These are phyloP conservation scores for Mycena vitilis DNA, from an alignment of 768 basidiomycete genomes.

Conservation along the genomic window DNA sequence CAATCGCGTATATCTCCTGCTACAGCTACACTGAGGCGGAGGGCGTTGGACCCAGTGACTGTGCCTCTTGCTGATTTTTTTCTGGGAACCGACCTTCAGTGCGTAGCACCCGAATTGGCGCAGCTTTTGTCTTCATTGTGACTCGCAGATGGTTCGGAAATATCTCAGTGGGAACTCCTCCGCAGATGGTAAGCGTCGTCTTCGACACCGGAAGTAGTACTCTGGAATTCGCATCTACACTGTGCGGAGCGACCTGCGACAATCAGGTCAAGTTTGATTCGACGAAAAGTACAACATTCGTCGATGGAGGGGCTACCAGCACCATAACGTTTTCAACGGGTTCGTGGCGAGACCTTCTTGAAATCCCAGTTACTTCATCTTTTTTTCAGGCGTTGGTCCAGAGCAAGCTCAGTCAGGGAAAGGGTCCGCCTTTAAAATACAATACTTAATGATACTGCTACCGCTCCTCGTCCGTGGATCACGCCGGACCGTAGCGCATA, in stretches of 20 bases:
- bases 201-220: constrained; percentile 66
- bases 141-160: constrained; percentile 63
- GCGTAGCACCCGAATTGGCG: constrained; percentile 30
- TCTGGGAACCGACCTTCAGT: constrained; percentile 70
- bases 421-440: not conserved
- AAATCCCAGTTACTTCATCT: not conserved
- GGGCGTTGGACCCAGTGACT: constrained; percentile 52
- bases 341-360: constrained; percentile 10
- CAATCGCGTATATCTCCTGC: constrained; percentile 32
- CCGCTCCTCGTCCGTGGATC: no score
- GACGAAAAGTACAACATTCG: constrained; percentile 62
- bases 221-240: constrained; percentile 43
- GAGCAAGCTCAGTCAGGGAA: no score
- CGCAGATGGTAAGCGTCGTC: constrained; percentile 61
- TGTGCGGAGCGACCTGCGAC: constrained; percentile 57
- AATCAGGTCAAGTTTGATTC: constrained; percentile 61
- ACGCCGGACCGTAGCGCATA: no score
- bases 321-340: constrained; percentile 67
- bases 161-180: constrained; percentile 65
- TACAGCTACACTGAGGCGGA: constrained; percentile 42
- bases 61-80: constrained; percentile 65
- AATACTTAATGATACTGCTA: constrained; percentile 15
- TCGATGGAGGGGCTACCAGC: constrained; percentile 53
- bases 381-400: constrained; percentile 14
- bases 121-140: constrained; percentile 9